Conservation (phyloP, 192 early-diverging fungal species). For the Coemansia sp. region DNA sequence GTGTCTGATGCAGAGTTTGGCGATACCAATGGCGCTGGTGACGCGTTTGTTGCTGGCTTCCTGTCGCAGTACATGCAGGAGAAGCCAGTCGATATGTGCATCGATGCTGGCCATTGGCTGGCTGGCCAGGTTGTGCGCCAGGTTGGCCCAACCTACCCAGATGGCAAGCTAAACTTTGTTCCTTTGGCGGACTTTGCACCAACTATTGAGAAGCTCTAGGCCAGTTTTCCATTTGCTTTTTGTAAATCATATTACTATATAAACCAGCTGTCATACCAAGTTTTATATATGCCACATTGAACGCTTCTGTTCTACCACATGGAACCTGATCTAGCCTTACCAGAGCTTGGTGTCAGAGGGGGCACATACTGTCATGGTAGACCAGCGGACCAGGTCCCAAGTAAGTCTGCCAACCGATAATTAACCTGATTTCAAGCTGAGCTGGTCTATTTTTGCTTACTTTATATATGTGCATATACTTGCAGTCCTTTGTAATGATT, state of each 20-base stretch:
- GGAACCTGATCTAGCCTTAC: too few species aligned
- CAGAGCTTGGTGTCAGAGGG: too few species aligned
- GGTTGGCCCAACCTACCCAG: slow-evolving; percentile 73
- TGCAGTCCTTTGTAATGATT: too few species aligned
- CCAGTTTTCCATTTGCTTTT: background rate
- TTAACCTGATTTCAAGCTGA: too few species aligned
- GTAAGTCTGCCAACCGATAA: too few species aligned
- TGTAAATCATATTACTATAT: background rate
- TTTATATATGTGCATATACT: too few species aligned
- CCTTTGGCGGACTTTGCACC: slow-evolving; percentile 31
- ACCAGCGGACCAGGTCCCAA: too few species aligned
- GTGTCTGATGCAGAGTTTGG: slow-evolving; percentile 72
- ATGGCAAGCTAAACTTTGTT: slow-evolving; percentile 46
- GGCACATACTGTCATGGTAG: too few species aligned
- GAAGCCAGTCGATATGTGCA: slow-evolving; percentile 57
- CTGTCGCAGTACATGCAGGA: slow-evolving; percentile 80
- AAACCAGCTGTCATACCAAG: too few species aligned
- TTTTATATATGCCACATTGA: too few species aligned
- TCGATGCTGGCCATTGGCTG: slow-evolving; percentile 89
- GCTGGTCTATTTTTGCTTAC: too few species aligned
- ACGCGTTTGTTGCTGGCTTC: slow-evolving; percentile 96
- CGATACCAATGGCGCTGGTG: slow-evolving; percentile 98
- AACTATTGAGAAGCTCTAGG: slow-evolving; percentile 33
- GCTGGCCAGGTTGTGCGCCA: slow-evolving; percentile 83
- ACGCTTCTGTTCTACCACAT: too few species aligned